A percentile compares a stretch with the other conserved stretches of the same genome.
These are phyloP conservation scores for Calycina marina DNA, from an alignment of 2,329 filamentous ascomycete genomes.

Conservation along the genomic window DNA sequence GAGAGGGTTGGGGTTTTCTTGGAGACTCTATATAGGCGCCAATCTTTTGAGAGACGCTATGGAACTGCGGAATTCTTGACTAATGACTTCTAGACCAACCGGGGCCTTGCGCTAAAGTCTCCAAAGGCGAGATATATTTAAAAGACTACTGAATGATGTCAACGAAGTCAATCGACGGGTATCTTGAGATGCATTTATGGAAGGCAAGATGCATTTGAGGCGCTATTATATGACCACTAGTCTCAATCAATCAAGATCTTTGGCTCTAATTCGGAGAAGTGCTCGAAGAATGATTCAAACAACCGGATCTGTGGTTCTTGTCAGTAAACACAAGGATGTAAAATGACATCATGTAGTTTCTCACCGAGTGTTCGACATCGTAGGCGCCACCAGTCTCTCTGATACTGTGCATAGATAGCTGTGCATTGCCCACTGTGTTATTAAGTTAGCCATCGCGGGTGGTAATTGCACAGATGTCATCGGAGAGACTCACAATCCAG, in stretches of 20 bases:
- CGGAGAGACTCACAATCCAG: slow-evolving; percentile 42
- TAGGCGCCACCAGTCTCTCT: slow-evolving; percentile 79
- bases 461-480: slow-evolving; percentile 70
- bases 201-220: no score
- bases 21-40: no score
- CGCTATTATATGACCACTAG: no score
- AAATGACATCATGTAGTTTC: slow-evolving; percentile 45
- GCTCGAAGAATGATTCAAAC: slow-evolving; percentile 75
- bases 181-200: no score
- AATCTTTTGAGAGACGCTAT: no score
- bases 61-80: no score
- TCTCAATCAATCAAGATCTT: slow-evolving; percentile 82
- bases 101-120: no score
- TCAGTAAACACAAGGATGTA: slow-evolving; percentile 36
- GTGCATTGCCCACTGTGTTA: slow-evolving; percentile 55
- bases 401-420: slow-evolving; percentile 91
- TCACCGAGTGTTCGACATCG: slow-evolving; percentile 73
- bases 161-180: no score
- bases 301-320: slow-evolving; percentile 71
- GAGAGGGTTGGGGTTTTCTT: no score
- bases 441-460: slow-evolving; percentile 61
- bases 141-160: no score
- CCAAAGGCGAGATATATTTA: no score
- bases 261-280: slow-evolving; percentile 69
- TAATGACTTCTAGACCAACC: no score